These are phyloP conservation scores for Wickerhamomyces rabaulensis DNA, from an alignment of 805 yeast genomes.

Conservation along the genomic window DNA sequence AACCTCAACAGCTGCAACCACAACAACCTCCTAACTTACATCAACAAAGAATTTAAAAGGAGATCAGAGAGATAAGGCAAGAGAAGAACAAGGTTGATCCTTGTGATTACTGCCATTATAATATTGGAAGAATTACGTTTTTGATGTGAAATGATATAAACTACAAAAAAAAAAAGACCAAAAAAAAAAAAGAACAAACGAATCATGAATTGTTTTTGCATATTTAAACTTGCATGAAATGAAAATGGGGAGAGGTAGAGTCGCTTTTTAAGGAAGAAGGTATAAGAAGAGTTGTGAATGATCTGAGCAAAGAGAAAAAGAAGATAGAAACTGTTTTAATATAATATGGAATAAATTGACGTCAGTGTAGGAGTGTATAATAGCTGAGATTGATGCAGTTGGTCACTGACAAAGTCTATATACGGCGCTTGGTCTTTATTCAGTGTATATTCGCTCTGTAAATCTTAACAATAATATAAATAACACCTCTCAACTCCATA, in stretches of 20 bases:
- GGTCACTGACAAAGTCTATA: too few relatives aligned
- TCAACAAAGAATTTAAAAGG: background rate
- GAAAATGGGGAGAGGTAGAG: background rate
- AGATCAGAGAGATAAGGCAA: background rate
- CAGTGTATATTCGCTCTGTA: too few relatives aligned
- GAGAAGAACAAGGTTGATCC: background rate
- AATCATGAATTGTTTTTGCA: background rate
- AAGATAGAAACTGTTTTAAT: background rate
- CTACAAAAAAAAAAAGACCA: background rate
- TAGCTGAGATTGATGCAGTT: too few relatives aligned
- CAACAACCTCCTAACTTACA: background rate
- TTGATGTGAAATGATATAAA: background rate
- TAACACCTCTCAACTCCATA: too few relatives aligned
- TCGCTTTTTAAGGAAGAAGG: background rate
- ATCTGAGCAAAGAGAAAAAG: background rate
- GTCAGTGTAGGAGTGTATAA: too few relatives aligned
- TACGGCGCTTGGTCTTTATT: too few relatives aligned
- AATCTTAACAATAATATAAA: too few relatives aligned
- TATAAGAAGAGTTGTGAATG: background rate
- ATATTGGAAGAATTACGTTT: background rate
- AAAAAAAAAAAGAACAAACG: background rate
- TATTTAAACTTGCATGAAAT: background rate
- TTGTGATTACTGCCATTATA: background rate
- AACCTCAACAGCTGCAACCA: constrained; percentile 3
- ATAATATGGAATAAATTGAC: too few relatives aligned